Percentiles rank a stretch among this genome's conserved stretches.
These are phyloP conservation scores for Platismatia glauca DNA, from an alignment of 495 filamentous ascomycete species.

Conservation along the genomic window DNA sequence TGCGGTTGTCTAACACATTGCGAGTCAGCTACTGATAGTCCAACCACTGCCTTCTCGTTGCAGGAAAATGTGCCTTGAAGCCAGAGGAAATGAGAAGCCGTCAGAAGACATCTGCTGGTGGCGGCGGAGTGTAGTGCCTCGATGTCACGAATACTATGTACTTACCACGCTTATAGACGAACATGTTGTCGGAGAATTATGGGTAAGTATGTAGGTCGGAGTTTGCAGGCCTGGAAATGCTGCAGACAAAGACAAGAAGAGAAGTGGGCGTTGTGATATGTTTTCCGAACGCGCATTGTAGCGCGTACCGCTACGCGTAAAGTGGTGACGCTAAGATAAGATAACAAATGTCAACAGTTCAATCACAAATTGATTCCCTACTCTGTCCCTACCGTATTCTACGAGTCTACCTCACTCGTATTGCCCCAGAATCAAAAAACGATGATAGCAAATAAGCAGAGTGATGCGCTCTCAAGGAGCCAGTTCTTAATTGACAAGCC, in stretches of 20 bases:
- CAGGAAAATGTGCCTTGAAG: background rate
- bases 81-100: background rate
- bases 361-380: too few relatives aligned
- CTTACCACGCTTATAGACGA: constrained; percentile 65
- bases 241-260: background rate
- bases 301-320: background rate
- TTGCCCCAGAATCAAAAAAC: too few relatives aligned
- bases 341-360: background rate
- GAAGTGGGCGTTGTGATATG: background rate
- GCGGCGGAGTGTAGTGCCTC: background rate
- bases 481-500: too few relatives aligned
- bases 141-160: constrained; percentile 10
- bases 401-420: too few relatives aligned
- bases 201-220: background rate
- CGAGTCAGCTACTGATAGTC: background rate
- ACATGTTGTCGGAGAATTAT: constrained; percentile 39
- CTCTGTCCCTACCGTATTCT: too few relatives aligned
- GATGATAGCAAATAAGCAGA: too few relatives aligned
- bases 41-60: too few relatives aligned
- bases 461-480: too few relatives aligned
- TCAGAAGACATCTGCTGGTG: background rate
- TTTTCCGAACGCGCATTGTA: background rate
- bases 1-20: constrained; percentile 74
- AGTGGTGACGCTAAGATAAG: constrained; percentile 6
- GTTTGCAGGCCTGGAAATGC: background rate